Evolutionary conservation across 2,329 filamentous ascomycete genomes (phyloP).

Genomic region (Calcarisporium arbuscula): DNA sequence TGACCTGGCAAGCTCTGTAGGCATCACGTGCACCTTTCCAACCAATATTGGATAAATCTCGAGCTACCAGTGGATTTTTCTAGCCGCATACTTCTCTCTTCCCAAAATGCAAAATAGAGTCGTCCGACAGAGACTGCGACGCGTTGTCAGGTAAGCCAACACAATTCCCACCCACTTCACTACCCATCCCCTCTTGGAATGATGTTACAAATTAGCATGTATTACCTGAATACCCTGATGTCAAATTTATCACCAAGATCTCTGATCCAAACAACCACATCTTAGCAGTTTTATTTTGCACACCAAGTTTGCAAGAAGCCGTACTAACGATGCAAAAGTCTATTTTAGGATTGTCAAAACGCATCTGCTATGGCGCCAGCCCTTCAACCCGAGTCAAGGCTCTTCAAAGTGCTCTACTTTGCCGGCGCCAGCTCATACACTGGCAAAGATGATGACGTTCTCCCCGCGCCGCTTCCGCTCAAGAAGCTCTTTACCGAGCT

Average conservation of each 20-base stretch:
- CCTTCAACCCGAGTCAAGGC: conserved; percentile 47
- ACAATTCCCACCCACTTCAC: background rate
- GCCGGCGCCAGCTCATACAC: conserved; percentile 68
- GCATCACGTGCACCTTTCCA: too few relatives aligned
- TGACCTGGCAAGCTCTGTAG: too few relatives aligned
- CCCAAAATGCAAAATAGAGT: too few relatives aligned
- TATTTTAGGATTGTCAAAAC: conserved; percentile 8
- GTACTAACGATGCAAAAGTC: too few relatives aligned
- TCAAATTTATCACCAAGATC: conserved; percentile 64
- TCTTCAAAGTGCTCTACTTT: conserved; percentile 80
- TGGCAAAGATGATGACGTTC: conserved; percentile 55
- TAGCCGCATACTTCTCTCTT: too few relatives aligned
- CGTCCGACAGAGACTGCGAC: too few relatives aligned
- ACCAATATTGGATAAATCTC: too few relatives aligned
- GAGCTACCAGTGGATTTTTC: too few relatives aligned
- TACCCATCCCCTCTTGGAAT: conserved; percentile 28
- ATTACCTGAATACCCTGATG: conserved; percentile 55
- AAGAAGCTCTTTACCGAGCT: conserved; percentile 58
- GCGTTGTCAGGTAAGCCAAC: conserved; percentile 8
- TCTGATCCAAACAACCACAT: conserved; percentile 44
- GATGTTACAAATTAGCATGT: conserved; percentile 51
- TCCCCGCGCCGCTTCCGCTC: conserved; percentile 61
- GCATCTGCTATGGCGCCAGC: conserved; percentile 25
- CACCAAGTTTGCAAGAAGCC: conserved; percentile 6
- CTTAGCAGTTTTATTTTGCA: conserved; percentile 6